A percentile compares a stretch with the other conserved stretches of the same genome.
Conservation (phyloP, 805 yeast genomes). For the Candida suzukii region DNA sequence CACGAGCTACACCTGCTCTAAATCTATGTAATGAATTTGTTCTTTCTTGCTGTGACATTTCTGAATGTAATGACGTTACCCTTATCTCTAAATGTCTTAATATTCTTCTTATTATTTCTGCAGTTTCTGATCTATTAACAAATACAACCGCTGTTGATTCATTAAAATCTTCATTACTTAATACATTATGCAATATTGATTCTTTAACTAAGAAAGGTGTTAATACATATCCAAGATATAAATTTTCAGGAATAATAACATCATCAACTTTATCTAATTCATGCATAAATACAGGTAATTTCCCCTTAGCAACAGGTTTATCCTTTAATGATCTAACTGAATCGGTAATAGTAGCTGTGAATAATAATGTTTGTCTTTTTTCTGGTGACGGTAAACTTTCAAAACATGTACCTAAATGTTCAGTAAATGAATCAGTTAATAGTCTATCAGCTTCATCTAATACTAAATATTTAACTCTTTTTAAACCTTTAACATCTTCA, state of each 20-base stretch:
- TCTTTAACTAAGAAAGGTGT: conserved; percentile 88
- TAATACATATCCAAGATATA: conserved; percentile 59
- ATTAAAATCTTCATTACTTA: conserved; percentile 54
- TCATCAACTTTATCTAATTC: conserved; percentile 70
- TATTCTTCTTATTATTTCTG: conserved; percentile 79
- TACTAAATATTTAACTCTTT: conserved; percentile 73
- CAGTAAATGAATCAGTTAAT: conserved; percentile 75
- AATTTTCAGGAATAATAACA: conserved; percentile 72
- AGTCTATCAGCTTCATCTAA: conserved; percentile 95
- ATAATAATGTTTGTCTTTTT: conserved; percentile 78
- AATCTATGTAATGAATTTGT: conserved; percentile 87
- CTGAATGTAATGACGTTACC: conserved; percentile 88
- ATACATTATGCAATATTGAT: conserved; percentile 68
- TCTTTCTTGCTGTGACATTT: conserved; percentile 90
- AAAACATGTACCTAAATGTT: conserved; percentile 70
- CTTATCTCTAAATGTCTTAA: conserved; percentile 66
- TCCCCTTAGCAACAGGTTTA: conserved; percentile 46
- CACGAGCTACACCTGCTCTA: conserved; percentile 90
- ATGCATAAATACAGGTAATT: conserved; percentile 57
- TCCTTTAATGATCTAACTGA: conserved; percentile 78
- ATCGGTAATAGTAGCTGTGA: conserved; percentile 95
- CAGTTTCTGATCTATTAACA: conserved; percentile 85
- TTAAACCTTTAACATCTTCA: conserved; percentile 74
- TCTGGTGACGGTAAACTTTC: conserved; percentile 61
- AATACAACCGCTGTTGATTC: conserved; percentile 76